Base-by-base conservation (phyloP, 1,284 basidiomycete genomes). In the Xanthoconium separans region DNA sequence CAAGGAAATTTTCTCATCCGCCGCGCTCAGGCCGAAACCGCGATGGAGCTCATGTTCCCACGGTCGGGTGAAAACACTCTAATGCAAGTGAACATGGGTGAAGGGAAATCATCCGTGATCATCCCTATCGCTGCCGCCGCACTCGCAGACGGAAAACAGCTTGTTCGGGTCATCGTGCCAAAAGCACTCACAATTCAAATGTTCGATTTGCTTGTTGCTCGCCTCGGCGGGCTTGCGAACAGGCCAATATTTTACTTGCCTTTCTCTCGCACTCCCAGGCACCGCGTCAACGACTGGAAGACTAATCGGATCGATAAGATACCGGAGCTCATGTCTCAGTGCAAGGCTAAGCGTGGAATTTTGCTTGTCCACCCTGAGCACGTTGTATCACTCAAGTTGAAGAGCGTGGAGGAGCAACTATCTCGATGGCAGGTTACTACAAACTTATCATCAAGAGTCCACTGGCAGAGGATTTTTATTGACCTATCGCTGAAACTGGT, bases 291-390 rank as follows among this genome's bases (percentile, higher is more conserved):
- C 6, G 15, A 15, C 6, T 0, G 9, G 6, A 5, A 16, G 1
- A 22, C 2, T 8, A 7, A 0, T 16, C 31, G 36, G 46, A 10
- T 53, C 34, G 12, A 69, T 77, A 12, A 58, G 58, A 31, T 57
- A 0, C 22, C 10, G 3, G 37, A 43, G 2, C 53, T 80, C 24
- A 73, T 73, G 56, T 53, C 67, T 31, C 61, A 66, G 22, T 81
- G 80, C 57, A 66, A 69, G 50, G 53, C 48, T 2, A 63, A 62
- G 33, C 65, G 72, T 9, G 79, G 80, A 0, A 60, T 82, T 20
- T 59, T 79, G 2, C 63, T 82, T 1, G 66, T 66, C 10, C 80
- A 80, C 48, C 80, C 78, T 0, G 79, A 81, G 51, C 78, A 82
- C 42, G 70, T 80, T 3, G 68, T 80, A 1, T 81, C 79, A 0